Evolutionary conservation across 164 flowering plant genomes (phyloP).

Genomic region (Vitis rotundifolia): DNA sequence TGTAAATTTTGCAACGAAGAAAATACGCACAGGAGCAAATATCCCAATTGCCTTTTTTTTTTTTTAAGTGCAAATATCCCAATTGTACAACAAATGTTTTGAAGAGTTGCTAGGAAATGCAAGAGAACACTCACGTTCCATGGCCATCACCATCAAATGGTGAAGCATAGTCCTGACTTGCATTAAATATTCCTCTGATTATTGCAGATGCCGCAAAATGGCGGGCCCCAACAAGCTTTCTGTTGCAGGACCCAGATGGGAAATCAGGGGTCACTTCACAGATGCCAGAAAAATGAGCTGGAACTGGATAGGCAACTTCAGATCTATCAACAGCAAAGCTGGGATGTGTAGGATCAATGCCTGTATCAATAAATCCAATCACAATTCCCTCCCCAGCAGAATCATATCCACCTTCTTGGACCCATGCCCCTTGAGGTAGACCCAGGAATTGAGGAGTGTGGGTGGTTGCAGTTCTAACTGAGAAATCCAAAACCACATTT

Average conservation of each 20-base stretch:
- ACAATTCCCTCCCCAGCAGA: constrained; percentile 93
- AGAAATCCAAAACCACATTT: constrained; percentile 86
- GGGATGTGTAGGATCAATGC: constrained; percentile 95
- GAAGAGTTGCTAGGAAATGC: background rate
- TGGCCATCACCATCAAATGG: constrained; percentile 98
- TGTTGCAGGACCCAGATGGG: constrained; percentile 97
- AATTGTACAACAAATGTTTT: background rate
- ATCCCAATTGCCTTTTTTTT: too few relatives aligned
- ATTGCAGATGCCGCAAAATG: constrained; percentile 99
- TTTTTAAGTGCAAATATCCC: too few relatives aligned
- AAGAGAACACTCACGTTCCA: constrained; percentile 76
- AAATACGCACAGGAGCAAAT: background rate
- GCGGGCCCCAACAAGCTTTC: constrained; percentile 94
- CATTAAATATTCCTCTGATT: constrained; percentile 94
- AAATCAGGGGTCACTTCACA: constrained; percentile 96
- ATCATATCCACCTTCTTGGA: constrained; percentile 77
- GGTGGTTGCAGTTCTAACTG: constrained; percentile 91
- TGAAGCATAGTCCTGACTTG: constrained; percentile 89
- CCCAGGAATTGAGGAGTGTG: constrained; percentile 95
- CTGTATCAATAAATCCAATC: constrained; percentile 92
- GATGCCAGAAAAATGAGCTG: constrained; percentile 75
- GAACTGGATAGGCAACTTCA: constrained; percentile 61
- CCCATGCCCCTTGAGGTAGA: constrained; percentile 93
- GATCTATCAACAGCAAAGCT: constrained; percentile 73
- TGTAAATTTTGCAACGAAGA: too few relatives aligned